Evolutionary conservation across 352 stramenopile genomes (phyloP).

Genomic region (Phytophthora hybrid): DNA sequence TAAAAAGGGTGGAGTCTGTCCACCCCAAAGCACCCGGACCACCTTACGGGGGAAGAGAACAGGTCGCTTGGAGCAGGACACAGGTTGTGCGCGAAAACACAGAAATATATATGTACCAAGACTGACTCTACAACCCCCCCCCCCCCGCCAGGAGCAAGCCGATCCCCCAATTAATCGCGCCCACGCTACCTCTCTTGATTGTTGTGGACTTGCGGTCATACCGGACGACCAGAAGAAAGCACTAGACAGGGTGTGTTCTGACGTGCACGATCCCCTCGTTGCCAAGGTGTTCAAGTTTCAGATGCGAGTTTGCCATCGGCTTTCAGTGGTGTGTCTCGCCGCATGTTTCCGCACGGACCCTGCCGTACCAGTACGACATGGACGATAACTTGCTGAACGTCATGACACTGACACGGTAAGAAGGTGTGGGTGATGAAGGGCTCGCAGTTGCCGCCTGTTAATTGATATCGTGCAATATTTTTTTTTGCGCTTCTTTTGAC

Average conservation of each 20-base stretch:
- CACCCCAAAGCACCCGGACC: background rate
- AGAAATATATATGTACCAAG: background rate
- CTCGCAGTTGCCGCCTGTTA: too few species aligned
- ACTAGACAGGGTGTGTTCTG: background rate
- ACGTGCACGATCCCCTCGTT: background rate
- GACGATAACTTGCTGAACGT: conserved; percentile 11
- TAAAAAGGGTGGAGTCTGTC: background rate
- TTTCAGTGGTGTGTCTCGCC: background rate
- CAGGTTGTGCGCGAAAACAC: background rate
- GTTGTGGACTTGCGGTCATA: background rate
- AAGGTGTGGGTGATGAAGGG: background rate
- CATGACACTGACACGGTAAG: conserved; percentile 3
- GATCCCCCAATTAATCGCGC: background rate
- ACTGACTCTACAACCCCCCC: background rate
- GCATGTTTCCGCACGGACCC: background rate
- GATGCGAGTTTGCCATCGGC: background rate
- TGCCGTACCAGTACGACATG: conserved; percentile 11
- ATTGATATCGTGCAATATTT: too few species aligned
- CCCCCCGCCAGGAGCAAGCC: background rate
- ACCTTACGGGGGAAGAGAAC: too few species aligned
- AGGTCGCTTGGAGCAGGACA: background rate
- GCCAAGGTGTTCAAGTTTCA: background rate
- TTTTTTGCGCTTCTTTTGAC: background rate
- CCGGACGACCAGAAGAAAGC: background rate
- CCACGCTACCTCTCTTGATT: background rate